Conservation (phyloP, 768 basidiomycete species). For the Xerocomus brunneocitrinus region DNA sequence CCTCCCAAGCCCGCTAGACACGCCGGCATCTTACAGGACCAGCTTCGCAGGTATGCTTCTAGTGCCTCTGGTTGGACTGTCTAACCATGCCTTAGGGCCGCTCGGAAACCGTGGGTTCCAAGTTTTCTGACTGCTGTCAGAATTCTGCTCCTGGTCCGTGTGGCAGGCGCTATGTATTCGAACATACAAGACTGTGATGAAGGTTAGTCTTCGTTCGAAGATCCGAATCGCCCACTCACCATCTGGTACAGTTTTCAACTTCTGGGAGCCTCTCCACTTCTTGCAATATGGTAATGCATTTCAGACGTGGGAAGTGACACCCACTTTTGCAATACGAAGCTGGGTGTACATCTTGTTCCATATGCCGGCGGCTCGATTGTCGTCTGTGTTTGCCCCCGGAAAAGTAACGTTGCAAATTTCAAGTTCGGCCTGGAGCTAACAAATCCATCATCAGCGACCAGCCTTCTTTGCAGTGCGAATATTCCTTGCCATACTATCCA, state of each 20-base stretch:
- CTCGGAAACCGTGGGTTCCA: conserved; percentile 80
- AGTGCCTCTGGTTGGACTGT: not conserved
- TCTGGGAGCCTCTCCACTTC: conserved; percentile 98
- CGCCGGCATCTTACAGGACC: conserved; percentile 73
- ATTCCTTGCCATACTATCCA: conserved; percentile 65
- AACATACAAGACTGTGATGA: conserved; percentile 97
- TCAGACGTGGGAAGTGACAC: conserved; percentile 97
- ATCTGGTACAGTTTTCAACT: conserved; percentile 78
- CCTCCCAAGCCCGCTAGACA: conserved; percentile 42
- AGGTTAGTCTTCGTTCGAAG: conserved; percentile 44
- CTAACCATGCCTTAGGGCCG: conserved; percentile 41
- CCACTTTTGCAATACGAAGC: conserved; percentile 85
- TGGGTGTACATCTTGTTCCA: conserved; percentile 92
- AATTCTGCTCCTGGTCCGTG: conserved; percentile 73
- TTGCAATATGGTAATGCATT: conserved; percentile 82
- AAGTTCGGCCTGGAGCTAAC: conserved; percentile 9
- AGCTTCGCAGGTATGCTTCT: conserved; percentile 59
- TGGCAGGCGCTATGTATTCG: conserved; percentile 88
- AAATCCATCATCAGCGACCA: conserved; percentile 52
- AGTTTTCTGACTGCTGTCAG: conserved; percentile 81
- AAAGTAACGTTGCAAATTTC: conserved; percentile 52
- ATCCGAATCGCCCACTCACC: not conserved
- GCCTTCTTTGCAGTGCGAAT: conserved; percentile 89
- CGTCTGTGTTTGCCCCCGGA: conserved; percentile 53
- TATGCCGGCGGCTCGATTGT: conserved; percentile 57